phyloP scores from a whole-genome alignment of 1,284 basidiomycete genomes.

The Ustilago tritici region DNA sequence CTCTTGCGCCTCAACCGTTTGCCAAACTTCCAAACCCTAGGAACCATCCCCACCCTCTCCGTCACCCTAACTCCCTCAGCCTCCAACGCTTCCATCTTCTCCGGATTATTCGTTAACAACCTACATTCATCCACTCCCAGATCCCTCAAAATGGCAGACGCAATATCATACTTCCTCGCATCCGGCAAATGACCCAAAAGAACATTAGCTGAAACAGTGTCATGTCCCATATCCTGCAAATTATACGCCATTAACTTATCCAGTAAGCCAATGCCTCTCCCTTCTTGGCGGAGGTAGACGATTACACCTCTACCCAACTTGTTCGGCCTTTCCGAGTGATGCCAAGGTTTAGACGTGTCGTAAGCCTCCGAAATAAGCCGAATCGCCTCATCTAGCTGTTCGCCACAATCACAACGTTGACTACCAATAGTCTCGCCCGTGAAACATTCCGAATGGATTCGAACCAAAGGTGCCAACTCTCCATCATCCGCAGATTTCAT shows the following conservation, averaged over 20 bases:
- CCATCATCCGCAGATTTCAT: constrained; percentile 13
- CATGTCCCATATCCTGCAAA: constrained; percentile 95
- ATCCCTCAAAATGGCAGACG: constrained; percentile 88
- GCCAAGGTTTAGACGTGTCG: constrained; percentile 68
- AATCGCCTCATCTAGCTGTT: constrained; percentile 96
- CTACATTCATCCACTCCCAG: constrained; percentile 79
- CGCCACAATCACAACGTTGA: constrained; percentile 98
- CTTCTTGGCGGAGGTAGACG: constrained; percentile 96
- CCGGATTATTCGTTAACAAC: constrained; percentile 96
- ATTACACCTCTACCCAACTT: constrained; percentile 78
- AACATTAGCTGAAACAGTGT: constrained; percentile 96
- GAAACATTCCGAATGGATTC: constrained; percentile 98
- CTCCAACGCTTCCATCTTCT: constrained; percentile 90
- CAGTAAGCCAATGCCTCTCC: constrained; percentile 94
- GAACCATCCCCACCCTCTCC: constrained; percentile 94
- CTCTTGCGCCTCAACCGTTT: constrained; percentile 25
- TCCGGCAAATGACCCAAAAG: constrained; percentile 95
- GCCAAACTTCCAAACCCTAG: constrained; percentile 81
- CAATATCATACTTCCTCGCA: constrained; percentile 91
- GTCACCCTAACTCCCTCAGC: constrained; percentile 83
- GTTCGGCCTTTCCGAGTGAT: background rate
- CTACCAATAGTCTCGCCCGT: constrained; percentile 98
- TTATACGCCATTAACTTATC: constrained; percentile 99
- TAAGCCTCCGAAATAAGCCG: constrained; percentile 77
- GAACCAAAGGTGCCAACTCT: constrained; percentile 79